phyloP scores from a whole-genome alignment of 2,329 filamentous ascomycete species.

The Blastomyces parvus region DNA sequence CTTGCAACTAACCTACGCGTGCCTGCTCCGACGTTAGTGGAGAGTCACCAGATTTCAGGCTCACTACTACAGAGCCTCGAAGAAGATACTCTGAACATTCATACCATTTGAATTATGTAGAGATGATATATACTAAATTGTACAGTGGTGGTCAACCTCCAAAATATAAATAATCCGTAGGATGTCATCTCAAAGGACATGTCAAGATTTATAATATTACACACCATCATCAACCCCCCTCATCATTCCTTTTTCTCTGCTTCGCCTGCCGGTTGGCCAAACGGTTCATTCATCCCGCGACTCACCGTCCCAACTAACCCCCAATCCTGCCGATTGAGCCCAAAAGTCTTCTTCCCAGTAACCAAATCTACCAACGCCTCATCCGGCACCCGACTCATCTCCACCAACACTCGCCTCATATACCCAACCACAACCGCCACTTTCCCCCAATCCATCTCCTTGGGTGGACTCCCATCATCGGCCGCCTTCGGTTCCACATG shows the following conservation, averaged over 20 bases:
- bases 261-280: neutral
- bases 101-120: neutral
- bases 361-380: constrained; percentile 49
- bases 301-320: constrained; percentile 22
- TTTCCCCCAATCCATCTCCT: constrained; percentile 50
- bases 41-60: neutral
- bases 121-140: neutral
- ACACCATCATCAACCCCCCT: neutral
- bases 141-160: neutral
- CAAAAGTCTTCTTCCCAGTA: constrained; percentile 31
- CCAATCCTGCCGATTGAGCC: constrained; percentile 29
- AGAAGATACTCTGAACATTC: neutral
- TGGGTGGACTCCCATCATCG: constrained; percentile 13
- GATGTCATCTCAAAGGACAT: too few species aligned
- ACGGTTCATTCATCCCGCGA: constrained; percentile 14
- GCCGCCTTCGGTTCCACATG: constrained; percentile 29
- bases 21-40: neutral
- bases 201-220: neutral
- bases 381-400: constrained; percentile 41
- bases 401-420: constrained; percentile 48
- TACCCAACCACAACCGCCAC: constrained; percentile 55
- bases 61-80: too few species aligned
- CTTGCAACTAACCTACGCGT: neutral
- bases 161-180: neutral
- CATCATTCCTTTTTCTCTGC: neutral